Evolutionary conservation across 1,139 yeast genomes (phyloP), one percentile per base, ranked within the genome.

Genomic region (Debaryomycetaceae sp.): DNA sequence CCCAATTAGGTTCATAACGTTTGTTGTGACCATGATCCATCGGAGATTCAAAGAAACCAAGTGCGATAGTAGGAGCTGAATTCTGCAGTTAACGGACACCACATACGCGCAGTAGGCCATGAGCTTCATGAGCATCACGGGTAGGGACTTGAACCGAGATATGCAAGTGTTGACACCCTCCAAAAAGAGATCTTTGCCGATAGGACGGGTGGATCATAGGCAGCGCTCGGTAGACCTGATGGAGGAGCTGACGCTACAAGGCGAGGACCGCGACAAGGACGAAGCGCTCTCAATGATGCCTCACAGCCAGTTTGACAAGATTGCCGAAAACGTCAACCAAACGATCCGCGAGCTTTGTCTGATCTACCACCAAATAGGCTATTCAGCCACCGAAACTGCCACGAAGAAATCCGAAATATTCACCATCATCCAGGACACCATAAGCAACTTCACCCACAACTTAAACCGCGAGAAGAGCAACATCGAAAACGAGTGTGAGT

Each of bases 401-500:
- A 41, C 43, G 14, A 65, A 65, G 39, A 61, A 62, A 37, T 39
- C 59, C 6, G 65, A 66, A 35, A 64, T 67, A 21, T 66, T 65
- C 36, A 53, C 44, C 12, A 61, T 55, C 4, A 56, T 68, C n/a
- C 61, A 64, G 30, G 61, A 61, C 17, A 62, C 71, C 7, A 65
- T 67, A 12, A 31, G 46, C 9, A 54, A 56, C 27, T 65, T 64
- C 40, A 53, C 65, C 3, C 35, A 41, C 18, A 56, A 41, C 26
- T 45, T 66, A 14, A 54, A 52, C 25, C 48, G 71, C 36, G 72
- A 68, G 39, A 63, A 59, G 45, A 49, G 40, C 21, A 59, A 48
- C 35, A 61, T 67, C 3, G 65, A 58, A 31, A 61, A 58, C 35
- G 75, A 68, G 39, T 65, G 72, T 45, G 71, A 65, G 32, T 67